These are phyloP conservation scores for Magnolia kwangsiensis DNA, from an alignment of 164 flowering plant genomes.

Conservation along the genomic window DNA sequence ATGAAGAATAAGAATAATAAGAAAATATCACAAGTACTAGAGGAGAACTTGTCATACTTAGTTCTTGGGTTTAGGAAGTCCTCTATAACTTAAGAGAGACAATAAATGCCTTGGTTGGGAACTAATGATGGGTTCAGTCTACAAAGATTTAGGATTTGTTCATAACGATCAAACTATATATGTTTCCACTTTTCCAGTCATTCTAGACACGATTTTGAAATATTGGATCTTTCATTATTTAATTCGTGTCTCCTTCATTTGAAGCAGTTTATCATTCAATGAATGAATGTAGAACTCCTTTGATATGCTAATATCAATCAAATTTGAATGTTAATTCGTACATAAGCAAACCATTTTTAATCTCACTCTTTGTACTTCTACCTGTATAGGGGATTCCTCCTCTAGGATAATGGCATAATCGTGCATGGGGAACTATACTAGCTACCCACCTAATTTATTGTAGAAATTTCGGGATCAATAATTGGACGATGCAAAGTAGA, in stretches of 20 bases:
- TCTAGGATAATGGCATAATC: neutral
- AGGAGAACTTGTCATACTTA: no score
- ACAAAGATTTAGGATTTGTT: no score
- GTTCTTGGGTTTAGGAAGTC: no score
- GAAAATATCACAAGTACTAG: no score
- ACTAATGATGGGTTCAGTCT: no score
- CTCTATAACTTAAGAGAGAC: no score
- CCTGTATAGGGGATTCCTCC: neutral
- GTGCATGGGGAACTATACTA: neutral
- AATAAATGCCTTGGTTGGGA: no score
- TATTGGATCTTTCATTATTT: neutral
- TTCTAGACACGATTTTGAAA: no score
- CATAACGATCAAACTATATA: no score
- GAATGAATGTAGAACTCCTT: neutral
- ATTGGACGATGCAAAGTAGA: neutral
- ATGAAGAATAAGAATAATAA: no score
- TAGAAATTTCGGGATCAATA: neutral
- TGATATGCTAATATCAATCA: neutral
- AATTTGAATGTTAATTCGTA: neutral
- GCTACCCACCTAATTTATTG: neutral
- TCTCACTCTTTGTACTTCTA: neutral
- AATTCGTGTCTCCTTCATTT: neutral
- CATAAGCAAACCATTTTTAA: slow-evolving; percentile 1
- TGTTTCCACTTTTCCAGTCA: no score
- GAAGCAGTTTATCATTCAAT: neutral